These are phyloP conservation scores for Wickerhamiella nectarea DNA, from an alignment of 805 yeast genomes.

Conservation along the genomic window DNA sequence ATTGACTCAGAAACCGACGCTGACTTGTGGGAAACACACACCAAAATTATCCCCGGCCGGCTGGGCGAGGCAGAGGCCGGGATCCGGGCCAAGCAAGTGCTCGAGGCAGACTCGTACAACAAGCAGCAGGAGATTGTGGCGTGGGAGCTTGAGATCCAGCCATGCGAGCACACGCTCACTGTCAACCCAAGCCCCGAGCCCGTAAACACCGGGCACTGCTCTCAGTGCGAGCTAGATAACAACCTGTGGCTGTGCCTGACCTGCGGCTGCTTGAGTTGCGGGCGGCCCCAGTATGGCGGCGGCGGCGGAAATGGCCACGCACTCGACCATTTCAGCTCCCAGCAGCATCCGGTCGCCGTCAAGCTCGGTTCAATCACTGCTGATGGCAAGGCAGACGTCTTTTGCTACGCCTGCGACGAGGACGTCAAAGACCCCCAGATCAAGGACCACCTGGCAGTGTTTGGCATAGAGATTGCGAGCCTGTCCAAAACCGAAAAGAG, in stretches of 20 bases:
- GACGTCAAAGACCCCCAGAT: conserved; percentile 66
- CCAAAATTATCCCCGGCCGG: conserved; percentile 31
- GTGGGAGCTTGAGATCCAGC: conserved; percentile 79
- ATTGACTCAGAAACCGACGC: conserved; percentile 49
- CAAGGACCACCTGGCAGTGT: conserved; percentile 35
- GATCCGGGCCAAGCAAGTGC: conserved; percentile 24
- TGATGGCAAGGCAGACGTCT: conserved; percentile 63
- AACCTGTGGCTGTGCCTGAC: conserved; percentile 86
- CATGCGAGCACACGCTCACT: conserved; percentile 65
- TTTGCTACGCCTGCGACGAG: conserved; percentile 80
- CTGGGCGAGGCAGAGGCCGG: conserved; percentile 22
- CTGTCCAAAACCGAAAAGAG: conserved; percentile 70
- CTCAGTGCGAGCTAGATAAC: conserved; percentile 37
- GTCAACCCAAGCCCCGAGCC: conserved; percentile 21
- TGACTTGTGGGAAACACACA: conserved; percentile 41
- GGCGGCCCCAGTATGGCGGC: conserved; percentile 87
- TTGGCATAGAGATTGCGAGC: conserved; percentile 50
- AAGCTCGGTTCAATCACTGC: conserved; percentile 79
- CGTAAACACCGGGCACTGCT: conserved; percentile 22
- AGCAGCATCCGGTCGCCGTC: conserved; percentile 69
- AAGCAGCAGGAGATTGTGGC: conserved; percentile 60
- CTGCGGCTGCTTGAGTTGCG: conserved; percentile 92
- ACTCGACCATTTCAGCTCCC: conserved; percentile 45
- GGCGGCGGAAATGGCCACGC: conserved; percentile 93
- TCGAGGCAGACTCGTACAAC: conserved; percentile 45